Base-by-base conservation (phyloP, 768 basidiomycete genomes). In the Lenzites betulinus region DNA sequence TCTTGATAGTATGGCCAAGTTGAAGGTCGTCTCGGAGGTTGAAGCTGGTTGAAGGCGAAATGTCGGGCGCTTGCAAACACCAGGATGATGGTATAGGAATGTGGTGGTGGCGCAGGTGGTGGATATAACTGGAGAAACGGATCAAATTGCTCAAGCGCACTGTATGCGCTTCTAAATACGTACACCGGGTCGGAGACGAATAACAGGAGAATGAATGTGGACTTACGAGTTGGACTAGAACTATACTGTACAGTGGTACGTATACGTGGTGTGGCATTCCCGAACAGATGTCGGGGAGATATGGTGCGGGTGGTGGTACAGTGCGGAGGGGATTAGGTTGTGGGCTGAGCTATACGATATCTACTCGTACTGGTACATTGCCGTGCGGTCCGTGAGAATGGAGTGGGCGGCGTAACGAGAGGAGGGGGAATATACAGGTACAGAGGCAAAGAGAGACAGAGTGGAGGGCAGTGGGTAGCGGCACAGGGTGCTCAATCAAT, bases 401-500 rank as follows among this genome's bases (percentile, higher is more conserved):
- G 18, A 43, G 11, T 26, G 46, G 20, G 42, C 18, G 38, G 30
- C 7, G 41, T 35, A 30, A 25, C 11, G 26, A 13, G 23, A 28
- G 25, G 26, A 23, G 35, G 36, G 26, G 47, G 16, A 25, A 22
- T n/a, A n/a, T n/a, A n/a, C n/a, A n/a, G n/a, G n/a, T n/a, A n/a
- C n/a, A n/a, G n/a, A n/a, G n/a, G n/a, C n/a, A n/a, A n/a, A n/a
- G n/a, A n/a, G n/a, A n/a, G n/a, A n/a, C n/a, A n/a, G n/a, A n/a
- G n/a, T n/a, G n/a, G n/a, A n/a, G n/a, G n/a, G n/a, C n/a, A n/a
- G n/a, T n/a, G n/a, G n/a, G n/a, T n/a, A n/a, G n/a, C n/a, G n/a
- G n/a, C n/a, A n/a, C n/a, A n/a, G n/a, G n/a, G n/a, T n/a, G 25
- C 6, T 63, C 55, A 67, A 48, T 66, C 65, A 39, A 64, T 51